Evolutionary conservation across 2,329 filamentous ascomycete species (phyloP).

Genomic region (Saccharata proteae): DNA sequence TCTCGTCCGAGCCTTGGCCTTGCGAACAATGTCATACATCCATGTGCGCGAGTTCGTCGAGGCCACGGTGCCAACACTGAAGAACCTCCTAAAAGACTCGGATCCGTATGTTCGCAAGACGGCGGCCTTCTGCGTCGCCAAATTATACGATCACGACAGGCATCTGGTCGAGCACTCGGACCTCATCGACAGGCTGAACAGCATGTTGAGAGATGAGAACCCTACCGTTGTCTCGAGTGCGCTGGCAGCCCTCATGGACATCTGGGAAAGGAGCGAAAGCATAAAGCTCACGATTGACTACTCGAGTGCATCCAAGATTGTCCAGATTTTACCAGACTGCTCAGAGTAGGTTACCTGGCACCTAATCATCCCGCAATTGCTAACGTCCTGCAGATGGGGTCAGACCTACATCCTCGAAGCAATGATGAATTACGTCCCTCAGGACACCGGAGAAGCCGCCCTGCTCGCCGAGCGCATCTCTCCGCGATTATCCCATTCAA

Average conservation of each 20-base stretch:
- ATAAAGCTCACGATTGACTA: constrained; percentile 99
- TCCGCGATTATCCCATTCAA: constrained; percentile 91
- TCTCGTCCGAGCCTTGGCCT: constrained; percentile 76
- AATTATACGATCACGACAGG: constrained; percentile 93
- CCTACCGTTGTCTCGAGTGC: constrained; percentile 95
- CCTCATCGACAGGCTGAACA: constrained; percentile 82
- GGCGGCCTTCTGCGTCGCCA: constrained; percentile 89
- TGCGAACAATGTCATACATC: constrained; percentile 94
- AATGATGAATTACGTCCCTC: constrained; percentile 93
- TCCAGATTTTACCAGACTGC: constrained; percentile 90
- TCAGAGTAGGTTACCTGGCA: constrained; percentile 61
- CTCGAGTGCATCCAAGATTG: constrained; percentile 92
- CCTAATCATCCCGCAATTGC: constrained; percentile 9
- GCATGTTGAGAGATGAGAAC: constrained; percentile 86
- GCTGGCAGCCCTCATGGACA: constrained; percentile 83
- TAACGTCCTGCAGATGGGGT: constrained; percentile 60
- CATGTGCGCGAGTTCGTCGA: constrained; percentile 94
- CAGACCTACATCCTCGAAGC: constrained; percentile 98
- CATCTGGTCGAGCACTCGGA: constrained; percentile 82
- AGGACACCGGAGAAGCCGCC: constrained; percentile 76
- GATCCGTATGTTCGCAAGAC: constrained; percentile 98
- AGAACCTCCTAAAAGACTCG: constrained; percentile 67
- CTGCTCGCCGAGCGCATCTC: constrained; percentile 87
- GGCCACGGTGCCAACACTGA: constrained; percentile 73
- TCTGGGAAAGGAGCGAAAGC: constrained; percentile 94